These are phyloP conservation scores for Fusarium nelsonii DNA, from an alignment of 2,329 filamentous ascomycete genomes.

Conservation along the genomic window DNA sequence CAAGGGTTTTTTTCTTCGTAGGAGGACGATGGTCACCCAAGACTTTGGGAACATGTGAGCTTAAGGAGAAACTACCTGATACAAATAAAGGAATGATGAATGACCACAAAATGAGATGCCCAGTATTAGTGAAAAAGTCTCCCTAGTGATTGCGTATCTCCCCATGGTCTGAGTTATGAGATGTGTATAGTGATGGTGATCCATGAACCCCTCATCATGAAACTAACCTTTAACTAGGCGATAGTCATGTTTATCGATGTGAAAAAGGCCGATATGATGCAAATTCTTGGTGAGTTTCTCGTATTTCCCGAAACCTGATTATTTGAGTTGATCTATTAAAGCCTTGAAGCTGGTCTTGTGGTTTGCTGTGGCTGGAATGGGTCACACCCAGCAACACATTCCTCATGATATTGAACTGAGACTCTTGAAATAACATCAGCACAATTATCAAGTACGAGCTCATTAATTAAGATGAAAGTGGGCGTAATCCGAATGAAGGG, in stretches of 20 bases:
- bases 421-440: conserved; percentile 48
- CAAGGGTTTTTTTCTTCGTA: conserved; percentile 51
- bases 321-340: conserved; percentile 22
- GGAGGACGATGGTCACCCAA: conserved; percentile 50
- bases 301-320: background rate
- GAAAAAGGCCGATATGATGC: conserved; percentile 11
- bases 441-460: conserved; percentile 17
- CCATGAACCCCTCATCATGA: background rate
- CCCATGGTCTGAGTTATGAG: conserved; percentile 12
- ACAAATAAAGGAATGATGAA: conserved; percentile 50
- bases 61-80: conserved; percentile 49
- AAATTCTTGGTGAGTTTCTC: conserved; percentile 1
- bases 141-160: conserved; percentile 23
- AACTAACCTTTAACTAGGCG: background rate
- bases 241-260: background rate
- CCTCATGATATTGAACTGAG: conserved; percentile 51
- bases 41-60: conserved; percentile 52
- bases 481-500: conserved; percentile 24
- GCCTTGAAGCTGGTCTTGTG: conserved; percentile 20
- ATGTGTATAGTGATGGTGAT: background rate
- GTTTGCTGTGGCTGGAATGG: conserved; percentile 53
- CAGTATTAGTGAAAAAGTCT: conserved; percentile 32
- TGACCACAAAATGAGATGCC: conserved; percentile 40
- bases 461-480: conserved; percentile 42
- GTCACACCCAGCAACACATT: conserved; percentile 56